phyloP scores from a whole-genome alignment of 768 basidiomycete species.

The Grammothele lineata region DNA sequence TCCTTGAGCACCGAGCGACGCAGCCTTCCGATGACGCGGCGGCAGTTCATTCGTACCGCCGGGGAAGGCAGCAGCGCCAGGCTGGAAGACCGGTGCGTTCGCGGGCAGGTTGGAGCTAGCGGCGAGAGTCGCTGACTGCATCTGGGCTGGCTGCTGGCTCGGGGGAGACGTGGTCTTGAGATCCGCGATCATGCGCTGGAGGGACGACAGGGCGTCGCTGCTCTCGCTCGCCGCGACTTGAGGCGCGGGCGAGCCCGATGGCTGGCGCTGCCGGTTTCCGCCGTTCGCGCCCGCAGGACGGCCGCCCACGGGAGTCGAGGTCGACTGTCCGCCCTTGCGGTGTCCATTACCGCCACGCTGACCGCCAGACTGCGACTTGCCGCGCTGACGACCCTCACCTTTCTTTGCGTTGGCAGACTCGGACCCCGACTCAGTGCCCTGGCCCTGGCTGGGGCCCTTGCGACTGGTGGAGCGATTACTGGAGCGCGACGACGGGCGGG shows the following conservation, averaged over 20 bases:
- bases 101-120: conserved; percentile 49
- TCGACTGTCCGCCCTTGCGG: conserved; percentile 55
- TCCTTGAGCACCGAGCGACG: conserved; percentile 60
- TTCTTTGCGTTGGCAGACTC: conserved; percentile 64
- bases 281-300: conserved; percentile 46
- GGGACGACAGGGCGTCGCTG: conserved; percentile 78
- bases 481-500: conserved; percentile 60
- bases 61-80: conserved; percentile 56
- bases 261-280: conserved; percentile 29
- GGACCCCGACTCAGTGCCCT: conserved; percentile 61
- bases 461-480: conserved; percentile 54
- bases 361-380: conserved; percentile 34
- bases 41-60: conserved; percentile 42
- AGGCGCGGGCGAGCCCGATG: conserved; percentile 42
- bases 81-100: conserved; percentile 74
- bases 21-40: conserved; percentile 78
- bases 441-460: conserved; percentile 16
- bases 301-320: conserved; percentile 43
- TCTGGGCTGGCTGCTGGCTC: conserved; percentile 28
- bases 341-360: conserved; percentile 40
- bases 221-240: conserved; percentile 54
- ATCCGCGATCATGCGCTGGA: conserved; percentile 93
- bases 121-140: conserved; percentile 21
- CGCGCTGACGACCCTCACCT: conserved; percentile 37
- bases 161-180: conserved; percentile 80